Evolutionary conservation across 148 eudicot genomes (phyloP).

Genomic region (Agrostemma githago): DNA sequence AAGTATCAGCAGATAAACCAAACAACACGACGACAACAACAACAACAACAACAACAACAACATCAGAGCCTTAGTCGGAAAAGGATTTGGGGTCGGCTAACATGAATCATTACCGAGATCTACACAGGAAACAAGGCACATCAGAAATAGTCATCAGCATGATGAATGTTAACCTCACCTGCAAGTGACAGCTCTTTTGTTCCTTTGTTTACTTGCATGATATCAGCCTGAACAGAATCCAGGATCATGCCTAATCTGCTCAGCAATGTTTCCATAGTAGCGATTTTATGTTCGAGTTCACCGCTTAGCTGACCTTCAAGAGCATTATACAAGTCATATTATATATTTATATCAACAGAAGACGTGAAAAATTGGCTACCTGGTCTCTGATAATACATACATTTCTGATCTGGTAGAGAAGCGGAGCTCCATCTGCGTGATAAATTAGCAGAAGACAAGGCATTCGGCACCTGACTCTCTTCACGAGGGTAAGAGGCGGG

Average conservation of each 20-base stretch:
- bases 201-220: constrained; percentile 87
- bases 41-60: no score
- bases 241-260: constrained; percentile 76
- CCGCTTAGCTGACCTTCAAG: constrained; percentile 63
- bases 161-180: constrained; percentile 38
- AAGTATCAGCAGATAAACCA: neutral
- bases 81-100: no score
- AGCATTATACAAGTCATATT: constrained; percentile 3
- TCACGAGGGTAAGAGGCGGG: constrained; percentile 55
- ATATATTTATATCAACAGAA: neutral
- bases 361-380: neutral
- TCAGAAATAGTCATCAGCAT: neutral
- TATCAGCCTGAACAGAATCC: constrained; percentile 86
- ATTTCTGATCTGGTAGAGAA: constrained; percentile 49
- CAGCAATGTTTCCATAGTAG: constrained; percentile 61
- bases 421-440: constrained; percentile 63
- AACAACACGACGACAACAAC: no score
- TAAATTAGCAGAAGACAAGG: constrained; percentile 57
- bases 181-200: constrained; percentile 71
- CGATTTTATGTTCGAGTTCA: constrained; percentile 71
- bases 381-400: constrained; percentile 37
- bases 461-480: constrained; percentile 62
- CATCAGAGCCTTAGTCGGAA: no score
- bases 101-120: no score
- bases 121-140: neutral